Percentiles rank a stretch among this genome's conserved stretches.
phyloP scores from a whole-genome alignment of 2,329 filamentous ascomycete species.

The Penicillium sp. region DNA sequence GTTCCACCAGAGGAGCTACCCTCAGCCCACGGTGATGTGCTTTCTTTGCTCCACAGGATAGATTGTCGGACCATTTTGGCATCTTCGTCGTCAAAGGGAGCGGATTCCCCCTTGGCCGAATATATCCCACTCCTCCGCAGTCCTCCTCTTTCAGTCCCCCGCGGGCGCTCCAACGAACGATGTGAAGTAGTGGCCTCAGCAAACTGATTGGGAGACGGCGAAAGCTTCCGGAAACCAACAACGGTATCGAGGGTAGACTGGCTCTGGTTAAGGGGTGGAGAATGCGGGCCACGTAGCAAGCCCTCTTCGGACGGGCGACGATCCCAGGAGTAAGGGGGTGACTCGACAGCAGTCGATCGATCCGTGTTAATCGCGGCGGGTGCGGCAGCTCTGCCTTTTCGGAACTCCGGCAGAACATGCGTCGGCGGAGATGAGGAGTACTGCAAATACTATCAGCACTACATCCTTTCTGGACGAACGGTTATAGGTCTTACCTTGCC shows the following conservation, averaged over 20 bases:
- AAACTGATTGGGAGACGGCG: slow-evolving; percentile 24
- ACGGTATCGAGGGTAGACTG: slow-evolving; percentile 15
- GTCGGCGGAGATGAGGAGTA: slow-evolving; percentile 23
- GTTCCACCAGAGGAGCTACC: slow-evolving; percentile 24
- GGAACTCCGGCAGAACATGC: slow-evolving; percentile 16
- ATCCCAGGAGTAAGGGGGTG: slow-evolving; percentile 52
- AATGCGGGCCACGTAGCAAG: slow-evolving; percentile 42
- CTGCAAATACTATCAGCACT: slow-evolving; percentile 23
- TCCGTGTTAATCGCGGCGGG: slow-evolving; percentile 47
- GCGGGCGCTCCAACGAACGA: slow-evolving; percentile 31
- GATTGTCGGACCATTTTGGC: slow-evolving; percentile 38
- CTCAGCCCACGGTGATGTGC: slow-evolving; percentile 23
- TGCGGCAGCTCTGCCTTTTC: slow-evolving; percentile 26
- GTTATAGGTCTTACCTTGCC: slow-evolving; percentile 19
- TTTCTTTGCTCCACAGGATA: slow-evolving; percentile 28
- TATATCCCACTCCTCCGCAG: slow-evolving; percentile 34
- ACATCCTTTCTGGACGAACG: slow-evolving; percentile 5
- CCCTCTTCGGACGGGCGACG: slow-evolving; percentile 52
- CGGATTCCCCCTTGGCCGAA: slow-evolving; percentile 24
- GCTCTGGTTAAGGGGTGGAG: slow-evolving; percentile 13
- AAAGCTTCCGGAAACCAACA: slow-evolving; percentile 15
- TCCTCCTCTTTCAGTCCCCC: slow-evolving; percentile 20
- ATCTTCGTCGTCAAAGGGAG: slow-evolving; percentile 39
- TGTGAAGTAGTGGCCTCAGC: slow-evolving; percentile 30
- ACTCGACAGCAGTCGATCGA: slow-evolving; percentile 43